phyloP scores from a whole-genome alignment of 768 basidiomycete genomes.

The Phallus indusiatus region DNA sequence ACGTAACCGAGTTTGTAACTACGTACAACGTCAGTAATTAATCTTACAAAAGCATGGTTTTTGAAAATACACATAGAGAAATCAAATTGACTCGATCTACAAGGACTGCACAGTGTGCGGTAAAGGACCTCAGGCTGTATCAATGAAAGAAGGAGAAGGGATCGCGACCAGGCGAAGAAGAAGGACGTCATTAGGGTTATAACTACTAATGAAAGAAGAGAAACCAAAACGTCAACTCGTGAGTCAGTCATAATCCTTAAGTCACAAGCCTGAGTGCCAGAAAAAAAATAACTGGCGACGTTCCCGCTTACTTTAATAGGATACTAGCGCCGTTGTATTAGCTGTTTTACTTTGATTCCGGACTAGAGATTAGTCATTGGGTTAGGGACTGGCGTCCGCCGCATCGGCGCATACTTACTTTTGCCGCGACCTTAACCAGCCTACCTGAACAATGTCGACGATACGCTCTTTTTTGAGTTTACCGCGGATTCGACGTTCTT shows the following conservation, averaged over 20 bases:
- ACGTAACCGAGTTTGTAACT: conserved; percentile 86
- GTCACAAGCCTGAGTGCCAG: too few species aligned
- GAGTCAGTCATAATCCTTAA: neutral
- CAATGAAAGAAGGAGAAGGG: conserved; percentile 29
- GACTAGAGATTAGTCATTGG: too few species aligned
- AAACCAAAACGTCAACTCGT: conserved; percentile 3
- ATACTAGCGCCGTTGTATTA: too few species aligned
- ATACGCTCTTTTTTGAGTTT: too few species aligned
- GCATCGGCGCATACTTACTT: too few species aligned
- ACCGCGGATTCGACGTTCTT: too few species aligned
- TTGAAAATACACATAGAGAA: conserved; percentile 47
- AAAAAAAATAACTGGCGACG: too few species aligned
- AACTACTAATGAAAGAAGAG: conserved; percentile 1
- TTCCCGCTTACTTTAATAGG: too few species aligned
- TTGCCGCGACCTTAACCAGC: too few species aligned
- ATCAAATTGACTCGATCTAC: conserved; percentile 43
- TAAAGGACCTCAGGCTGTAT: conserved; percentile 22
- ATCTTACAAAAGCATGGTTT: neutral
- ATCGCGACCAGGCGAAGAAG: conserved; percentile 79
- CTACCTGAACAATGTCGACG: too few species aligned
- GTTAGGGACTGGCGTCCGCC: too few species aligned
- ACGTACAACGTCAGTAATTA: neutral
- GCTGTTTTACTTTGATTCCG: too few species aligned
- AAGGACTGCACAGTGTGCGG: conserved; percentile 29
- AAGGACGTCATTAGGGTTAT: conserved; percentile 46